Base-by-base conservation (phyloP, 164 flowering plant species). In the Buxus sempervirens region DNA sequence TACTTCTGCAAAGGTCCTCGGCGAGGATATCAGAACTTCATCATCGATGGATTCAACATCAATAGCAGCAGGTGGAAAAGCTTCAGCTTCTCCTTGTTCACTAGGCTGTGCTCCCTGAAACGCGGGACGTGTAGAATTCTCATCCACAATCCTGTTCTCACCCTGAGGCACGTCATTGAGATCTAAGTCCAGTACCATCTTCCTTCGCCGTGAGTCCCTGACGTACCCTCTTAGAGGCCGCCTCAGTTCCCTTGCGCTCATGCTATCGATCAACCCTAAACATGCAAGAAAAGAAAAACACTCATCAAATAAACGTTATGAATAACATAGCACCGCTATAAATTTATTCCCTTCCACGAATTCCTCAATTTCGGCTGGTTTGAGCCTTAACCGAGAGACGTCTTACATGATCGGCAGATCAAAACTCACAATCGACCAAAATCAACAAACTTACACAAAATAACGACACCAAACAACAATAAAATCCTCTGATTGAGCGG, bases 151-250 rank as follows among this genome's bases (percentile, higher is more conserved):
- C 53, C 9, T 5, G 28, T 25, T 49, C 10, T 64, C 67, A 24
- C 19, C n/a, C 18, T 10, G 51, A 12, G 57, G 67, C 38, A 55
- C 18, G 7, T 18, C 67, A 26, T 64, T 64, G 57, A 64, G 67
- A 25, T 64, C 67, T 15, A 64, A 55, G 22, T 64, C 67, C 16
- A 64, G 54, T 54, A 51, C 67, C 67, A 64, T 64, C 27, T 49
- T 64, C 56, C 38, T 64, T 4, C 36, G 55, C 27, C 38, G 22
- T 1, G 26, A 23, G 22, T 26, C 24, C 26, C 57, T 15, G n/a
- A 21, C 57, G 23, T 24, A 28, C 21, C 48, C 18, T 10, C 10
- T 54, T 20, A 19, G 45, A 54, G 48, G 38, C 5, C n/a, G 19
- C 38, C 63, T 22, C 38, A 54, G 38, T 20, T 13, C 54, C 62